A percentile compares a stretch with the other conserved stretches of the same genome.
phyloP scores from a whole-genome alignment of 805 yeast species.

The Kuraishia molischiana region DNA sequence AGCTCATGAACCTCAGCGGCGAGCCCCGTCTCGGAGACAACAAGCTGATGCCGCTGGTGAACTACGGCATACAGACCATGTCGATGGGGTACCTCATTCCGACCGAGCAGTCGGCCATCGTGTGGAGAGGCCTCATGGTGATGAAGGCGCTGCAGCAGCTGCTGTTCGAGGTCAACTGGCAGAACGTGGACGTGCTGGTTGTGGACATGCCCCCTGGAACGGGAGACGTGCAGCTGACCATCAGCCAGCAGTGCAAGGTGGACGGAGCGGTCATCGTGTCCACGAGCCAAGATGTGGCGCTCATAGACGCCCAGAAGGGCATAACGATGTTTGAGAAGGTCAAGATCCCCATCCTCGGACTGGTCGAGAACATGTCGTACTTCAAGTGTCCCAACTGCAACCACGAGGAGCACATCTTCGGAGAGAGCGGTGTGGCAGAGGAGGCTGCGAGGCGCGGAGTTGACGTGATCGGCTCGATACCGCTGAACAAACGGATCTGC shows the following conservation, averaged over 20 bases:
- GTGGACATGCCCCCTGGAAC: conserved; percentile 91
- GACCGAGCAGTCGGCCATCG: conserved; percentile 56
- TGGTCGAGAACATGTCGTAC: conserved; percentile 78
- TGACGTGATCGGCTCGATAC: conserved; percentile 54
- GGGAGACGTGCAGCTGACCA: conserved; percentile 76
- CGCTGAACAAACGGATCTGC: conserved; percentile 54
- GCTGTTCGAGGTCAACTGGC: conserved; percentile 78
- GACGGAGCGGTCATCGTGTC: conserved; percentile 79
- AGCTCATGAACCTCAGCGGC: conserved; percentile 54
- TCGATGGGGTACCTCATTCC: conserved; percentile 80
- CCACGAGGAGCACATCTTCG: conserved; percentile 69
- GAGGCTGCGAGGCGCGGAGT: conserved; percentile 38
- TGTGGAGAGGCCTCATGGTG: conserved; percentile 83
- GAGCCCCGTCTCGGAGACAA: conserved; percentile 58
- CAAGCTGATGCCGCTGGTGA: conserved; percentile 52
- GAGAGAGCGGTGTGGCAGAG: conserved; percentile 46
- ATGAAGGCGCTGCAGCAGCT: conserved; percentile 82
- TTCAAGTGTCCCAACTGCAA: conserved; percentile 68
- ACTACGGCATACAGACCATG: conserved; percentile 76
- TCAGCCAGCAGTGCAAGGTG: conserved; percentile 68
- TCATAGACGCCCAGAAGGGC: conserved; percentile 74
- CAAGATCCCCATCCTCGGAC: conserved; percentile 60
- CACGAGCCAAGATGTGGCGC: conserved; percentile 81
- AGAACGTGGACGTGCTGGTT: conserved; percentile 52
- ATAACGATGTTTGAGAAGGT: conserved; percentile 70